Evolutionary conservation across 1,139 yeast species (phyloP).

Genomic region (Geotrichum phurueaensis): DNA sequence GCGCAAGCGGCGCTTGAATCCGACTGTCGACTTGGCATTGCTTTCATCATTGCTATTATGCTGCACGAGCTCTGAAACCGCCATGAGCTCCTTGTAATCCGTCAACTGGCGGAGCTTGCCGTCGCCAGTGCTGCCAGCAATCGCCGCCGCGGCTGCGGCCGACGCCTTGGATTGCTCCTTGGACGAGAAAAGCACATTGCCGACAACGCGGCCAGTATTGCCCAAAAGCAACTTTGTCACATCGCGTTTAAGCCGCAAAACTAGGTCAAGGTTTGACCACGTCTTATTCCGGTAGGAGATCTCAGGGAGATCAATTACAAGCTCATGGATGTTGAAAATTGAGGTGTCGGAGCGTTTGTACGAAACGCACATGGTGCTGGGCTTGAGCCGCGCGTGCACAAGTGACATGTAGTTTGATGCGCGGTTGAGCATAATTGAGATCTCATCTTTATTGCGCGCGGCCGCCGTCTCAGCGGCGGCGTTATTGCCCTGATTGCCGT

Average conservation of each 20-base stretch:
- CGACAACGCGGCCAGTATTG: conserved; percentile 74
- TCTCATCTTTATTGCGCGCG: conserved; percentile 37
- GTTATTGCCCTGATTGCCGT: not conserved
- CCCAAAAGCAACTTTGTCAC: conserved; percentile 59
- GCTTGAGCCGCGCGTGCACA: conserved; percentile 50
- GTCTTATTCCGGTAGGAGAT: conserved; percentile 58
- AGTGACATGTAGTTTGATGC: conserved; percentile 64
- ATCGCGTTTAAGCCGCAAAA: conserved; percentile 54
- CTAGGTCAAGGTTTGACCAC: conserved; percentile 74
- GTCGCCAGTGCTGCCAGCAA: conserved; percentile 9
- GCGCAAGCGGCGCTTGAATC: not conserved
- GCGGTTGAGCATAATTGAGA: conserved; percentile 54
- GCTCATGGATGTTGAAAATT: conserved; percentile 66
- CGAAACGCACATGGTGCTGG: conserved; percentile 55
- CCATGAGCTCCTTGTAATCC: conserved; percentile 32
- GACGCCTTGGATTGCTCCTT: not conserved
- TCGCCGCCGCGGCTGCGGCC: not conserved
- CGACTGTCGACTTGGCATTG: not conserved
- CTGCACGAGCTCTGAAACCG: conserved; percentile 29
- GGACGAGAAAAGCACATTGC: conserved; percentile 38
- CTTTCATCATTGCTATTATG: not conserved
- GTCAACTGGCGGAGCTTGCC: conserved; percentile 31
- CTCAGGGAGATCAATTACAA: conserved; percentile 57
- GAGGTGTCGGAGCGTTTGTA: conserved; percentile 53
- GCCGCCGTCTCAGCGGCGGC: not conserved